Conservation (phyloP, 23 red algal genomes). For the Gracilaria vermiculophylla region DNA sequence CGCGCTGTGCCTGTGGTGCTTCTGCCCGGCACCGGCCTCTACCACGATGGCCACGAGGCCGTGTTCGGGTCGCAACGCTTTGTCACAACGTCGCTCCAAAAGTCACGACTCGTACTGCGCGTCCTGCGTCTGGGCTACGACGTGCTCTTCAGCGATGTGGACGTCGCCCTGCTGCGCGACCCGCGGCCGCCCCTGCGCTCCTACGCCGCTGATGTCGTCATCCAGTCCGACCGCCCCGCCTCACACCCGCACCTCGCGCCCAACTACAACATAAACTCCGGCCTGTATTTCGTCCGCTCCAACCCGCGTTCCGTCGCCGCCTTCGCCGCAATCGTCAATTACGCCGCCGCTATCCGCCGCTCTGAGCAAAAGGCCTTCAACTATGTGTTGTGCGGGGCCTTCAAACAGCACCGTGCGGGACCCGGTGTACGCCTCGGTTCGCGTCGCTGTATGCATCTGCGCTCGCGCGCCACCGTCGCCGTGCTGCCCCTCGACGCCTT, state of each 20-base stretch:
- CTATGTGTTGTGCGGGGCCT: slow-evolving; percentile 87
- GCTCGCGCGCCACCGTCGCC: not conserved
- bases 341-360: slow-evolving; percentile 44
- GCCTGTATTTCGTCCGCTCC: slow-evolving; percentile 72
- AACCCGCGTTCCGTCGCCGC: slow-evolving; percentile 34
- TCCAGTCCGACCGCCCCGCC: slow-evolving; percentile 55
- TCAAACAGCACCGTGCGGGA: slow-evolving; percentile 56
- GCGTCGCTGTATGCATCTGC: slow-evolving; percentile 10
- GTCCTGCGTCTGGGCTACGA: slow-evolving; percentile 77
- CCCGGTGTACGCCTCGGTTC: slow-evolving; percentile 45
- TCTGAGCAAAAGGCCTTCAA: slow-evolving; percentile 94
- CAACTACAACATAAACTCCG: slow-evolving; percentile 82
- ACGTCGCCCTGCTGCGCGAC: slow-evolving; percentile 73
- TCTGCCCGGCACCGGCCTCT: not conserved
- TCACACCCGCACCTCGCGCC: slow-evolving; percentile 4
- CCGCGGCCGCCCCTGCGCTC: slow-evolving; percentile 5
- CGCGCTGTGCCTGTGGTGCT: slow-evolving; percentile 38
- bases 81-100: slow-evolving; percentile 54
- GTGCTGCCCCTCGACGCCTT: slow-evolving; percentile 48
- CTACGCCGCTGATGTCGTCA: slow-evolving; percentile 21
- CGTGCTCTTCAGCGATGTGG: slow-evolving; percentile 86
- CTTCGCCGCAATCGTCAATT: slow-evolving; percentile 58
- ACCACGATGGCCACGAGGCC: not conserved
- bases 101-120: slow-evolving; percentile 64
- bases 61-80: slow-evolving; percentile 72